Percentiles rank a stretch among this genome's conserved stretches.
Conservation (phyloP, 1,284 basidiomycete species). For the Malassezia sp. region DNA sequence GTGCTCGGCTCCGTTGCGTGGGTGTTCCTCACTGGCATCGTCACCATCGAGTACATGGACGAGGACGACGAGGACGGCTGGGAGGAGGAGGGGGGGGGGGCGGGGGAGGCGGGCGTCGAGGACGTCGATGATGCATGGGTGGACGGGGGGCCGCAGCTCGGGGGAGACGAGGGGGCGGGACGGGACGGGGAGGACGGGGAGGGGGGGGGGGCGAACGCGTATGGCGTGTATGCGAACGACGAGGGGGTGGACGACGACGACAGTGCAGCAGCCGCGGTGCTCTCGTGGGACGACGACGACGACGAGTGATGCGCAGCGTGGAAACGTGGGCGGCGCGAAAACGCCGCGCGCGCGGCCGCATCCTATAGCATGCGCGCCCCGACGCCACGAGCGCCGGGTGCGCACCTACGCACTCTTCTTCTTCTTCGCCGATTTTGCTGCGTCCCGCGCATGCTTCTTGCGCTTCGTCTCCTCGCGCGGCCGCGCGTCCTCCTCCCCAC, state of each 20-base stretch:
- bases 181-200: neutral
- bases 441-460: constrained; percentile 18
- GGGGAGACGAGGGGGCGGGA: neutral
- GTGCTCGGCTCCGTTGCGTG: constrained; percentile 28
- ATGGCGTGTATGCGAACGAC: no score
- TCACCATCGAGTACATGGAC: constrained; percentile 24
- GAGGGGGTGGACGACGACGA: neutral
- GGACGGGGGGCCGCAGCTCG: neutral
- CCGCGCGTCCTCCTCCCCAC: constrained; percentile 18
- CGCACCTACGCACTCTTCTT: no score
- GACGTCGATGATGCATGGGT: constrained; percentile 1
- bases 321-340: neutral
- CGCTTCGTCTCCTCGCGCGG: constrained; percentile 15
- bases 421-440: constrained; percentile 3
- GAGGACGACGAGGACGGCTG: constrained; percentile 1
- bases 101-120: neutral
- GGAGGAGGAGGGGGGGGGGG: constrained; percentile 5
- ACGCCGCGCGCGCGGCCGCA: no score
- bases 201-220: no score
- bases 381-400: no score
- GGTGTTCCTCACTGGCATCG: constrained; percentile 32
- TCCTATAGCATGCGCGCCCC: no score
- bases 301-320: neutral
- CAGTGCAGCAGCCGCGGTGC: neutral
- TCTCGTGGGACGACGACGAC: constrained; percentile 1